Conservation (phyloP, 306 rosid genomes). For the Vigna hirtella region DNA sequence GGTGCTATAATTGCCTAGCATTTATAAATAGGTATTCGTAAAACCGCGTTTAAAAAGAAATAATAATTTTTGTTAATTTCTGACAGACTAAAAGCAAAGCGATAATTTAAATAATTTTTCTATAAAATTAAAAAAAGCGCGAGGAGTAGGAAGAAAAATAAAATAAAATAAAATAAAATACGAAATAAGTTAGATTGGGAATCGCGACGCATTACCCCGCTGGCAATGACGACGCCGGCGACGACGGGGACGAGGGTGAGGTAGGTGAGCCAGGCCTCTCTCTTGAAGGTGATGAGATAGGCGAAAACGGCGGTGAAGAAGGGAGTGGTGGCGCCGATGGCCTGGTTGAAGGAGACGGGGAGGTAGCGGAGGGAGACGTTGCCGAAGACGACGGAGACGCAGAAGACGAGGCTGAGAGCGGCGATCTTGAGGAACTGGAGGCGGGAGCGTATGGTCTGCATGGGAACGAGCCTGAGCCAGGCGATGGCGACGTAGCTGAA, state of each 20-base stretch:
- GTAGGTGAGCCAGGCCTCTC: conserved; percentile 97
- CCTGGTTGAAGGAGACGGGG: conserved; percentile 95
- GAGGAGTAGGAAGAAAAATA: not conserved
- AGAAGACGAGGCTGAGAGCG: conserved; percentile 80
- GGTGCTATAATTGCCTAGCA: not conserved
- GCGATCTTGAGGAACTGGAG: conserved; percentile 92
- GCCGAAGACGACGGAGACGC: conserved; percentile 95
- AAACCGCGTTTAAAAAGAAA: not conserved
- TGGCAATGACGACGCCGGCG: conserved; percentile 93
- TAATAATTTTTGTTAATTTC: not conserved
- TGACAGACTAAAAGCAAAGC: not conserved
- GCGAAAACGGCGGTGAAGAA: conserved; percentile 97
- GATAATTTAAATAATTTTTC: not conserved
- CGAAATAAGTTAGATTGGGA: not conserved
- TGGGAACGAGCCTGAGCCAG: conserved; percentile 93
- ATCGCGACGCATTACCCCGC: conserved; percentile 69
- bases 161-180: too few species aligned
- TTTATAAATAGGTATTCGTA: not conserved
- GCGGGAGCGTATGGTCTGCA: conserved; percentile 90
- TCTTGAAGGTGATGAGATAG: conserved; percentile 81
- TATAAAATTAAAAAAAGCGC: not conserved
- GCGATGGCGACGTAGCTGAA: conserved; percentile 96
- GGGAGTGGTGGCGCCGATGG: conserved; percentile 96
- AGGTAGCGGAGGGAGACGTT: conserved; percentile 87
- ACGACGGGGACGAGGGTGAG: conserved; percentile 92